Evolutionary conservation across 192 early-diverging fungal species (phyloP), one percentile per base, ranked within the genome.

Genomic region (Chytriomyces sp.): DNA sequence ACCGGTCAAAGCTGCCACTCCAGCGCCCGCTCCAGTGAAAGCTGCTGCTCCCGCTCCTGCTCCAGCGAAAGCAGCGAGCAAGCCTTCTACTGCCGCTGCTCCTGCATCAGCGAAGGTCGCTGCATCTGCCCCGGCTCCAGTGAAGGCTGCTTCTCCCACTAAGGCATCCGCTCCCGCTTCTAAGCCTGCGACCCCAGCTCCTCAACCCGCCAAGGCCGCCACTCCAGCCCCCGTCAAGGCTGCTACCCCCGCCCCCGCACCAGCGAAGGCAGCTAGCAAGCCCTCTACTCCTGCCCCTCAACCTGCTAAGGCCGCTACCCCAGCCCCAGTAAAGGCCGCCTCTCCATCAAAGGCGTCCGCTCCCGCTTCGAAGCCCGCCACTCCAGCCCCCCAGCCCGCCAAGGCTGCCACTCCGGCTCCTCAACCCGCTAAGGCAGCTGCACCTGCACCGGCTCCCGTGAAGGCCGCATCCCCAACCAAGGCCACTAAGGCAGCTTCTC

Each of bases 1-100:
- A 19, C 65, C 65, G 3, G 52, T 39, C 39, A 70, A 70, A 37
- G 44, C 65, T 37, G 52, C 49, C 28, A 28, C 56, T 17, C 56
- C 22, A 4, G 26, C 66, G 26, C 10, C 52, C 25, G 19, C 39
- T 25, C 63, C 63, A 17, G 52, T 25, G 22, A 69, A 69, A 53
- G 32, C 66, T 25, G 64, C 41, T 19, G 31, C 44, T 22, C 44
- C 66, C 10, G 68, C 68, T 17, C 68, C 68, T 0, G 14, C 10
- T 8, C 37, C 60, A 33, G 60, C 33, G 12, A 58, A 58, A 10
- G 17, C 36, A 10, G 39, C 68, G n/a, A n/a, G n/a, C 68, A 59
- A 57, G 68, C 44, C 66, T 22, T 3, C 66, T 28, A 56, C 14
- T 7, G 63, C 66, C 36, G 66, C 66, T 10, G 33, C 39, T 5